A percentile compares a stretch with the other conserved stretches of the same genome.
These are phyloP conservation scores for Penicillium manginii DNA, from an alignment of 495 filamentous ascomycete genomes.

Conservation along the genomic window DNA sequence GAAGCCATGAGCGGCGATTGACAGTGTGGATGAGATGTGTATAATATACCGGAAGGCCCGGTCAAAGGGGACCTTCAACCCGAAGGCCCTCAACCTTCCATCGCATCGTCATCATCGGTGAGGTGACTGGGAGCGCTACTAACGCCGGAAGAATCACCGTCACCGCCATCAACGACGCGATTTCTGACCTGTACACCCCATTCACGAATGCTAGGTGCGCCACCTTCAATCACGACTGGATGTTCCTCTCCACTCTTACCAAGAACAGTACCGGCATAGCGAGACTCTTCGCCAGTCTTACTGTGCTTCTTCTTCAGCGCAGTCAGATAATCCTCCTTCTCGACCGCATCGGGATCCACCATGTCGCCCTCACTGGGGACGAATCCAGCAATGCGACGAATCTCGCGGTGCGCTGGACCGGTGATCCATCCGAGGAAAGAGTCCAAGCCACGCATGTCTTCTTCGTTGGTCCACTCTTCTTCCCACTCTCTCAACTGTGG, in stretches of 20 bases:
- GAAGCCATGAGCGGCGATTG: neutral
- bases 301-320: slow-evolving; percentile 83
- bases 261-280: slow-evolving; percentile 78
- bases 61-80: neutral
- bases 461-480: slow-evolving; percentile 60
- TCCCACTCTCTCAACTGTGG: slow-evolving; percentile 63
- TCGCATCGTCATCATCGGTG: slow-evolving; percentile 38
- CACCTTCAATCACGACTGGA: slow-evolving; percentile 72
- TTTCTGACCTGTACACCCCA: slow-evolving; percentile 58
- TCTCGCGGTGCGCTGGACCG: slow-evolving; percentile 70
- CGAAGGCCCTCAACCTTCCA: slow-evolving; percentile 39
- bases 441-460: slow-evolving; percentile 76
- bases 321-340: slow-evolving; percentile 74
- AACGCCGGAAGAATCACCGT: slow-evolving; percentile 45
- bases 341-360: slow-evolving; percentile 48
- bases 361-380: slow-evolving; percentile 50
- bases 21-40: neutral
- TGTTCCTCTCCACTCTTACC: slow-evolving; percentile 70
- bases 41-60: neutral
- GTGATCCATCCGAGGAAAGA: slow-evolving; percentile 74
- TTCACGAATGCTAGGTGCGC: slow-evolving; percentile 65
- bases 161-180: slow-evolving; percentile 31
- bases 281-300: slow-evolving; percentile 78
- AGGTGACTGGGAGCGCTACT: slow-evolving; percentile 50
- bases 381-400: slow-evolving; percentile 67